phyloP scores from a whole-genome alignment of 352 stramenopile species.

The Elongisporangium undulatum region DNA sequence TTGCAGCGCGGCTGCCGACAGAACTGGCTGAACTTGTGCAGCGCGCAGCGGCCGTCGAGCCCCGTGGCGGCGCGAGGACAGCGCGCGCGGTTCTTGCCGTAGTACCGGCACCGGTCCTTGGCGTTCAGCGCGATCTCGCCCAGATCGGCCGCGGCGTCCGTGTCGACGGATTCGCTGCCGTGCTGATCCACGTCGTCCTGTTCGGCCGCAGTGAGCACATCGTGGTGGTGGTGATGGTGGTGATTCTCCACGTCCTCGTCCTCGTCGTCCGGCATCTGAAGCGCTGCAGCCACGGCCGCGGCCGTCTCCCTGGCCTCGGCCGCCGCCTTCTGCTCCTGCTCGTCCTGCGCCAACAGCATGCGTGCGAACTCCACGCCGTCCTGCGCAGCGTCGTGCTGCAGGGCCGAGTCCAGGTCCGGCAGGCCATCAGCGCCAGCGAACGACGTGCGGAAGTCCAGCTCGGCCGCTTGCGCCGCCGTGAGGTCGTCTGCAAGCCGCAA shows the following conservation, averaged over 20 bases:
- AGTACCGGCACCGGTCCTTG: slow-evolving; percentile 63
- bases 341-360: slow-evolving; percentile 66
- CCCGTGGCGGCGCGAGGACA: slow-evolving; percentile 65
- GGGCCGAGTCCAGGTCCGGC: slow-evolving; percentile 51
- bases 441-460: slow-evolving; percentile 74
- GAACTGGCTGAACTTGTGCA: slow-evolving; percentile 85
- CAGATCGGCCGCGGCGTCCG: slow-evolving; percentile 9
- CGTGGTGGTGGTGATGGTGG: slow-evolving; percentile 2
- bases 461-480: slow-evolving; percentile 37
- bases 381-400: slow-evolving; percentile 33
- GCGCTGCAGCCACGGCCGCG: neutral
- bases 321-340: slow-evolving; percentile 31
- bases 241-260: neutral
- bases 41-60: slow-evolving; percentile 65
- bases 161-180: slow-evolving; percentile 2
- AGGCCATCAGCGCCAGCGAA: slow-evolving; percentile 54
- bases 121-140: slow-evolving; percentile 14
- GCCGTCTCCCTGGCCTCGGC: neutral
- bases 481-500: slow-evolving; percentile 38
- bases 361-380: slow-evolving; percentile 64
- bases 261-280: neutral
- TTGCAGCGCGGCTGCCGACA: slow-evolving; percentile 71
- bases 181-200: slow-evolving; percentile 7
- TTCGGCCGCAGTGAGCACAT: slow-evolving; percentile 4
- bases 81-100: slow-evolving; percentile 62